A percentile compares a stretch with the other conserved stretches of the same genome.
Evolutionary conservation across 2,329 filamentous ascomycete genomes (phyloP).

Genomic region (Aspergillus sergii): DNA sequence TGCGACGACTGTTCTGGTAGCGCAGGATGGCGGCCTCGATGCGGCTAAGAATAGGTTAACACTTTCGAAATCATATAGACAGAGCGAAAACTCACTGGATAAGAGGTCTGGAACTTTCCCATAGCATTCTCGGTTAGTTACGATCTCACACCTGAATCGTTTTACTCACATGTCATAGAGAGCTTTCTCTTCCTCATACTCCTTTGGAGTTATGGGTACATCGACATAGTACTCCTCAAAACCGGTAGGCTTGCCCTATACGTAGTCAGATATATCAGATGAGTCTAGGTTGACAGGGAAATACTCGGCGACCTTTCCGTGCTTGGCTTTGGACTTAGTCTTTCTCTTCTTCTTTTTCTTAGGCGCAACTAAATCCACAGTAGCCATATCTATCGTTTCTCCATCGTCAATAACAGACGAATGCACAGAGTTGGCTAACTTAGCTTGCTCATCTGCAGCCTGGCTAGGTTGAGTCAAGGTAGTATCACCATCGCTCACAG

Average conservation of each 20-base stretch:
- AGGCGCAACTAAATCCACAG: slow-evolving; percentile 13
- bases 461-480: not conserved
- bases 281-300: not conserved
- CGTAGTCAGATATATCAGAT: slow-evolving; percentile 3
- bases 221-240: slow-evolving; percentile 85
- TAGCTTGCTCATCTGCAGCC: not conserved
- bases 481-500: not conserved
- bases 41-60: slow-evolving; percentile 56
- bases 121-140: slow-evolving; percentile 16
- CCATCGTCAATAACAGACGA: not conserved
- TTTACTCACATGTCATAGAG: slow-evolving; percentile 67
- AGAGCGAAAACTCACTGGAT: slow-evolving; percentile 53
- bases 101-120: slow-evolving; percentile 50
- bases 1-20: slow-evolving; percentile 74
- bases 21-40: slow-evolving; percentile 84
- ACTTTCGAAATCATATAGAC: not conserved
- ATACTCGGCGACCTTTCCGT: slow-evolving; percentile 29
- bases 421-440: not conserved
- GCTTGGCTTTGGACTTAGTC: slow-evolving; percentile 42
- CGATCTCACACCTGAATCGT: not conserved
- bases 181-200: slow-evolving; percentile 66
- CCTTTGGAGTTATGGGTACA: slow-evolving; percentile 71
- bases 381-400: slow-evolving; percentile 3
- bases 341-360: slow-evolving; percentile 41
- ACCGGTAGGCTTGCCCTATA: slow-evolving; percentile 58